phyloP scores from a whole-genome alignment of 2,329 filamentous ascomycete species.

The Dichotomopilus funicola region DNA sequence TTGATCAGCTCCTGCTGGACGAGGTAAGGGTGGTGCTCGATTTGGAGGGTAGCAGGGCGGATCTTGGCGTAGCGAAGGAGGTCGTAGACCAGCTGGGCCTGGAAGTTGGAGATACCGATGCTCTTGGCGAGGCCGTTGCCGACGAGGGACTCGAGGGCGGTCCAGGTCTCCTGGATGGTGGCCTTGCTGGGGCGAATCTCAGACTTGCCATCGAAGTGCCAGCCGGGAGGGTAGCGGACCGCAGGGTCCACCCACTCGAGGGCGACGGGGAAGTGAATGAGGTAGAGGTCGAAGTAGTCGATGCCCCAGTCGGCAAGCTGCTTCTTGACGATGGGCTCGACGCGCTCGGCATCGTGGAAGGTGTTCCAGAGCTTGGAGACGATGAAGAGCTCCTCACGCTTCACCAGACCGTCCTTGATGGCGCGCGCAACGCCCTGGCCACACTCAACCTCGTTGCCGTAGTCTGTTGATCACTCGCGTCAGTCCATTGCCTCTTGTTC shows the following conservation, averaged over 20 bases:
- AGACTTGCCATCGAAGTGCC: conserved; percentile 58
- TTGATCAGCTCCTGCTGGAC: conserved; percentile 66
- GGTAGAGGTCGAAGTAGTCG: conserved; percentile 85
- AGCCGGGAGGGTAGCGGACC: conserved; percentile 73
- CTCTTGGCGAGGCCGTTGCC: conserved; percentile 60
- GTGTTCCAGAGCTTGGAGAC: conserved; percentile 91
- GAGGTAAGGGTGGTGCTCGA: conserved; percentile 87
- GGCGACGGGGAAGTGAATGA: conserved; percentile 84
- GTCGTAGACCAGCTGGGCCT: conserved; percentile 69
- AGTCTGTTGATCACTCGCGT: conserved; percentile 47
- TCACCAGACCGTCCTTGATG: conserved; percentile 74
- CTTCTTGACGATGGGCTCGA: conserved; percentile 67
- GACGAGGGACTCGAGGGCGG: conserved; percentile 70
- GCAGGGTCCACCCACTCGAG: conserved; percentile 78
- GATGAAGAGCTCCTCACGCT: conserved; percentile 83
- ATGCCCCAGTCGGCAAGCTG: conserved; percentile 77
- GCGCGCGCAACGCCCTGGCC: conserved; percentile 72
- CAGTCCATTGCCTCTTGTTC: conserved; percentile 2
- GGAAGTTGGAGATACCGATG: conserved; percentile 82
- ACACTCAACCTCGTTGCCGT: conserved; percentile 74
- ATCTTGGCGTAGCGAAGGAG: conserved; percentile 70
- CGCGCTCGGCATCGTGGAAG: conserved; percentile 75
- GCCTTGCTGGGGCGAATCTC: conserved; percentile 60
- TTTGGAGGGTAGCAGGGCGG: conserved; percentile 70
- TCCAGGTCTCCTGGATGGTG: conserved; percentile 75